Conservation (phyloP, 306 rosid genomes). For the Begonia masoniana region DNA sequence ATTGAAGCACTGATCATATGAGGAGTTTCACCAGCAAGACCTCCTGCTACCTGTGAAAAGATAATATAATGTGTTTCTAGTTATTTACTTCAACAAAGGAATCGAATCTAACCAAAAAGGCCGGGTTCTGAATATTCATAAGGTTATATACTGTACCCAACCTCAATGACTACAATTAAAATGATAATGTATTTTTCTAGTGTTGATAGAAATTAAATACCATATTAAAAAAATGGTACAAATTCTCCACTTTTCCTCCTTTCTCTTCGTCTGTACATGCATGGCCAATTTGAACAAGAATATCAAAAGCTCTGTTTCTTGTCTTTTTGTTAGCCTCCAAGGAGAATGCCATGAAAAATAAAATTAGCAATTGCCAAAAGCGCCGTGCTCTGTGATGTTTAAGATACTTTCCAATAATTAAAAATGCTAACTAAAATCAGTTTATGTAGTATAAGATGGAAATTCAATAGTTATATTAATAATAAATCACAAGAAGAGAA, state of each 20-base stretch:
- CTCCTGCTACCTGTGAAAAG: conserved; percentile 58
- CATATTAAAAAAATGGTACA: conserved; percentile 46
- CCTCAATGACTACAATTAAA: neutral
- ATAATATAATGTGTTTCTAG: neutral
- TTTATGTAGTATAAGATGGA: too few species aligned
- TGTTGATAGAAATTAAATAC: too few species aligned
- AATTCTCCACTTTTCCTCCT: conserved; percentile 56
- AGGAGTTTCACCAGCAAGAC: conserved; percentile 71
- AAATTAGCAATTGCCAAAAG: conserved; percentile 7
- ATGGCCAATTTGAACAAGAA: conserved; percentile 81
- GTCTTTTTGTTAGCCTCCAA: conserved; percentile 83
- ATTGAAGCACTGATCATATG: conserved; percentile 89
- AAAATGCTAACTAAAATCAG: too few species aligned
- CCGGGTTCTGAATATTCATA: too few species aligned
- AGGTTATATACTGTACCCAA: too few species aligned
- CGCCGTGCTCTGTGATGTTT: too few species aligned
- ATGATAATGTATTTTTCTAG: neutral
- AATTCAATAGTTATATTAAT: too few species aligned
- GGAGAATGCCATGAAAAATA: conserved; percentile 10
- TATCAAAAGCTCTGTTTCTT: conserved; percentile 86
- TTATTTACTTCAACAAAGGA: too few species aligned
- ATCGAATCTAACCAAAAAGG: too few species aligned
- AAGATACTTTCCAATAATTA: too few species aligned
- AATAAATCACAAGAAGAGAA: too few species aligned
- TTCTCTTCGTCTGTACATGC: conserved; percentile 67